Evolutionary conservation across 2,329 filamentous ascomycete genomes (phyloP), one percentile per base, ranked within the genome.

Genomic region (Colletotrichum musicola): DNA sequence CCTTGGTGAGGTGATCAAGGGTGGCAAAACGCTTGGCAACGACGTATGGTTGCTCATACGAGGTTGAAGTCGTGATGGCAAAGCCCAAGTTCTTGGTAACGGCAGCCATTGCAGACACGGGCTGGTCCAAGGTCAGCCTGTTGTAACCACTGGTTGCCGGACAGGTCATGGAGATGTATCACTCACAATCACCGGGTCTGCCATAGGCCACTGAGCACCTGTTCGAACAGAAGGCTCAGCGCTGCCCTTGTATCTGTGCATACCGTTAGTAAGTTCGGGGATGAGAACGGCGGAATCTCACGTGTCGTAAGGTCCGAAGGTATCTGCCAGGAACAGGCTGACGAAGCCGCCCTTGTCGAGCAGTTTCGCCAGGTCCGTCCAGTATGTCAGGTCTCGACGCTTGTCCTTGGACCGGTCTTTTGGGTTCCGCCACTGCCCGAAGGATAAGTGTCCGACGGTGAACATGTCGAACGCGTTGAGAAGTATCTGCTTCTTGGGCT

Each of bases 121-220:
- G 62, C 62, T 61, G 18, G 7, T 27, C 6, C 4, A 2, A 44
- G 16, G 18, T 61, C 3, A 42, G 35, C 22, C 13, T 3, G 10
- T 2, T 6, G 38, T 2, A 10, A 14, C 13, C 4, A 4, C 10
- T 4, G 4, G 2, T 4, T 22, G 22, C 22, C 4, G 22, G 4
- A 22, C 4, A 25, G 22, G 4, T 25, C 22, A 4, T 3, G 22
- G 22, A 25, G 22, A 4, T 25, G 22, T 25, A 4, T 25, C 22
- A 22, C 62, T 38, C 73, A 89, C 87, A 73, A 90, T 90, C 0
- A 85, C 85, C 0, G 89, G 89, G 73, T 92, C 89, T 0, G 87
- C 90, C 75, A 91, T 82, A 0, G 89, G 89, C 87, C 88, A 91
- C 72, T 91, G 89, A 0, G 88, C 88, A 1, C 87, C 89, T 20